These are phyloP conservation scores for Entomortierella lignicola DNA, from an alignment of 192 early-diverging fungal species.

Conservation along the genomic window DNA sequence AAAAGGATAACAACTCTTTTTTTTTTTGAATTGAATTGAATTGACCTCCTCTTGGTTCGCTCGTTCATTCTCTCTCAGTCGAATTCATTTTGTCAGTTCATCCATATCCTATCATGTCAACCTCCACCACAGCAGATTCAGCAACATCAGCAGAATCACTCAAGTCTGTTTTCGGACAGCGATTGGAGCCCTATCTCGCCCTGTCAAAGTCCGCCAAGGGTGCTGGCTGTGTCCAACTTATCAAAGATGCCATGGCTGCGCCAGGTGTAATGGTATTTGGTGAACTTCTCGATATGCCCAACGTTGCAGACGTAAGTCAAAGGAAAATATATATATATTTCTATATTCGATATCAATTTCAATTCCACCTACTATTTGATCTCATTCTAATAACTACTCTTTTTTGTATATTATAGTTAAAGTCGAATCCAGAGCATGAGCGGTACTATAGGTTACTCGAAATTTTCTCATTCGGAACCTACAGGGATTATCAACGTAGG, in stretches of 20 bases:
- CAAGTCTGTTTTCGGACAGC: slow-evolving; percentile 54
- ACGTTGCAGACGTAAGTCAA: slow-evolving; percentile 72
- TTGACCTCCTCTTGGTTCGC: too few relatives aligned
- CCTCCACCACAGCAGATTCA: slow-evolving; percentile 11
- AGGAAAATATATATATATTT: too few relatives aligned
- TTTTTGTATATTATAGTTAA: slow-evolving; percentile 33
- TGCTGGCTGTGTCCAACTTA: slow-evolving; percentile 75
- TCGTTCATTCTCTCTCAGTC: too few relatives aligned
- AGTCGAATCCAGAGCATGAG: slow-evolving; percentile 58
- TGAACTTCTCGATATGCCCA: slow-evolving; percentile 78
- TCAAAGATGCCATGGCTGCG: slow-evolving; percentile 75
- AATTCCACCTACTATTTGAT: too few relatives aligned
- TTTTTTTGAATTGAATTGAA: too few relatives aligned
- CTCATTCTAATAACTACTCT: neutral
- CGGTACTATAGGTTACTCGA: slow-evolving; percentile 69
- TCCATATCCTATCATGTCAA: neutral
- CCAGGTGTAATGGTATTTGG: slow-evolving; percentile 84
- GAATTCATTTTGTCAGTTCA: neutral
- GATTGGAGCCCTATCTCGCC: slow-evolving; percentile 76
- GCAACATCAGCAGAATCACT: slow-evolving; percentile 30
- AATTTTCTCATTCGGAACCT: slow-evolving; percentile 88
- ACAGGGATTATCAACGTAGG: slow-evolving; percentile 78
- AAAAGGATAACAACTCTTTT: too few relatives aligned
- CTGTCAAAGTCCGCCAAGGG: slow-evolving; percentile 84
- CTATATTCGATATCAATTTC: too few relatives aligned